phyloP scores from a whole-genome alignment of 2,329 filamentous ascomycete genomes.

The Botrytis hyacinthi region DNA sequence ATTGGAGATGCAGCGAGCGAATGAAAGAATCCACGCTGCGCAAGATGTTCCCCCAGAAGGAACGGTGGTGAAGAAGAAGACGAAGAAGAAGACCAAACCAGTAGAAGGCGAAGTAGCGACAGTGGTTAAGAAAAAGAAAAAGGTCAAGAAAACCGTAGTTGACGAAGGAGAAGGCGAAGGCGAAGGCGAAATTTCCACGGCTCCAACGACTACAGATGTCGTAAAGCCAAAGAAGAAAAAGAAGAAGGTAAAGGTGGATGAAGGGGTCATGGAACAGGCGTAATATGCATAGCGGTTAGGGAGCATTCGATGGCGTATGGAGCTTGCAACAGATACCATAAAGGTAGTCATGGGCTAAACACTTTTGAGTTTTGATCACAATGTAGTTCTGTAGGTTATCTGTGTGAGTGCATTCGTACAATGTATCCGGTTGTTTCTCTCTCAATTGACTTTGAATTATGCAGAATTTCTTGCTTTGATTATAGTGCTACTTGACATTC shows the following conservation, averaged over 20 bases:
- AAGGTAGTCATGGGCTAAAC: slow-evolving; percentile 10
- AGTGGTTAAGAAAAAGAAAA: slow-evolving; percentile 50
- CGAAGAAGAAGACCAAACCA: slow-evolving; percentile 50
- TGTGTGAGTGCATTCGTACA: not conserved
- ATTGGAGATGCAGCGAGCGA: slow-evolving; percentile 83
- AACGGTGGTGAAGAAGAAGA: slow-evolving; percentile 58
- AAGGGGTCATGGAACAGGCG: slow-evolving; percentile 17
- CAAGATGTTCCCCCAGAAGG: slow-evolving; percentile 61
- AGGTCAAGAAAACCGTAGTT: slow-evolving; percentile 43
- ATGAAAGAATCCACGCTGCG: slow-evolving; percentile 70
- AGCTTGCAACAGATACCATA: slow-evolving; percentile 15
- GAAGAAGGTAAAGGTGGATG: slow-evolving; percentile 34
- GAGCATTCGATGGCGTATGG: slow-evolving; percentile 23
- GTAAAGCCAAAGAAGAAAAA: slow-evolving; percentile 50
- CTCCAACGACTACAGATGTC: slow-evolving; percentile 24
- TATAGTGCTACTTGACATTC: not conserved
- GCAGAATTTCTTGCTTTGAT: not conserved
- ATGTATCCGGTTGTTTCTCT: not conserved
- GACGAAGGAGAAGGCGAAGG: slow-evolving; percentile 30
- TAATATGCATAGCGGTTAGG: slow-evolving; percentile 17
- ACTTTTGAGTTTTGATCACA: not conserved
- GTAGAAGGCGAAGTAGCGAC: slow-evolving; percentile 27
- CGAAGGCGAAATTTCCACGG: slow-evolving; percentile 26
- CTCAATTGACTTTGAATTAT: not conserved
- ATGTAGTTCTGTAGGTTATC: not conserved